Percentiles rank a stretch among this genome's conserved stretches.
These are phyloP conservation scores for Vararia minispora DNA, from an alignment of 768 basidiomycete genomes.

Conservation along the genomic window DNA sequence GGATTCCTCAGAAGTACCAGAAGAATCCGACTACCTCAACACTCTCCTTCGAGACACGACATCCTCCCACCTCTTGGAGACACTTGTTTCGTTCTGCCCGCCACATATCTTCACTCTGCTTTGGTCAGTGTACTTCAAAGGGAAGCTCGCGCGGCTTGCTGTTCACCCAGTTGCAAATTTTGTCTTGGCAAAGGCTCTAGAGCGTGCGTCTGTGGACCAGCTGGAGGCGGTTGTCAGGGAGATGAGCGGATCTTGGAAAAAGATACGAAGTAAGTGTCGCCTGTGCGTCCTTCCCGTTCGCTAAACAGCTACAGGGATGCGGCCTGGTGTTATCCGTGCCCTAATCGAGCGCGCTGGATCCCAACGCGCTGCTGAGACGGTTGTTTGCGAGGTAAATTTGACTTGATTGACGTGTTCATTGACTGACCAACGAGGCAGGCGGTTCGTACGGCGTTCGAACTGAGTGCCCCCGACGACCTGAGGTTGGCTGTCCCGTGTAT, in stretches of 20 bases:
- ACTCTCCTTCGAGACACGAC: conserved; percentile 79
- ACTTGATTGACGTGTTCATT: not conserved
- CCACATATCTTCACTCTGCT: conserved; percentile 46
- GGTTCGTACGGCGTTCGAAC: conserved; percentile 9
- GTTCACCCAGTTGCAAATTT: conserved; percentile 92
- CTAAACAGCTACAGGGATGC: conserved; percentile 40
- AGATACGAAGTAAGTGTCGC: conserved; percentile 54
- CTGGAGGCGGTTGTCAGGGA: conserved; percentile 49
- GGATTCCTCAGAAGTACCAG: conserved; percentile 24
- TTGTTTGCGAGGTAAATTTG: conserved; percentile 12
- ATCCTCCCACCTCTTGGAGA: conserved; percentile 86
- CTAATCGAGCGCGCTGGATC: conserved; percentile 54
- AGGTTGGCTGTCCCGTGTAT: conserved; percentile 9
- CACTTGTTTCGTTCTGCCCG: conserved; percentile 55
- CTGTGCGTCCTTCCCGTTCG: not conserved
- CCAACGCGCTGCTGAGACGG: conserved; percentile 5
- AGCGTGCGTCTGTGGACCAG: conserved; percentile 44
- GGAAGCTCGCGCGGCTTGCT: conserved; percentile 61
- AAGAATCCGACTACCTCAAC: conserved; percentile 67
- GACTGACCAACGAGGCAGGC: conserved; percentile 15
- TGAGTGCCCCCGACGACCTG: conserved; percentile 8
- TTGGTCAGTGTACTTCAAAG: conserved; percentile 72
- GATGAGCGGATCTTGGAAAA: conserved; percentile 44
- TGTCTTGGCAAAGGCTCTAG: conserved; percentile 73
- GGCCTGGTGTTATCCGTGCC: conserved; percentile 72